phyloP scores from a whole-genome alignment of 2,329 filamentous ascomycete genomes.

The Colletotrichum sp. region DNA sequence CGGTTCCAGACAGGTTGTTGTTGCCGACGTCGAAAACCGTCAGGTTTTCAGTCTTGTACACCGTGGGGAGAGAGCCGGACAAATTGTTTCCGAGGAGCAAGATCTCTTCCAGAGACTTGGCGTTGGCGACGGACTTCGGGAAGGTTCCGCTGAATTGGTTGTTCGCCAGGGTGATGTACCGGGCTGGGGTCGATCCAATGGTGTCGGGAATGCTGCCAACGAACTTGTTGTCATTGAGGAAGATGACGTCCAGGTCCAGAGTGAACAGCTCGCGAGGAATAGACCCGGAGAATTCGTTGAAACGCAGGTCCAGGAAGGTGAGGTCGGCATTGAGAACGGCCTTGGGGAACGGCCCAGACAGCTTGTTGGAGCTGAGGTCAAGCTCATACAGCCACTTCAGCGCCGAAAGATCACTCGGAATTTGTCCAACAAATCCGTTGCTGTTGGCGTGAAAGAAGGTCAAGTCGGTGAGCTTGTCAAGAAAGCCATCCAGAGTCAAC shows the following conservation, averaged over 20 bases:
- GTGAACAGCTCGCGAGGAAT: background rate
- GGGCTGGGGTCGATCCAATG: background rate
- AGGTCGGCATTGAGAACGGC: background rate
- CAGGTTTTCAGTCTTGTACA: background rate
- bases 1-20: background rate
- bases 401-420: background rate
- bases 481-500: background rate
- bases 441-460: conserved; percentile 1
- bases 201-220: background rate
- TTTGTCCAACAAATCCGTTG: background rate
- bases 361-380: background rate
- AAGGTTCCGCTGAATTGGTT: background rate
- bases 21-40: conserved; percentile 1
- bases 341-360: background rate
- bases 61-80: background rate
- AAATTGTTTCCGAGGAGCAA: background rate
- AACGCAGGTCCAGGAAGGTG: background rate
- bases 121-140: background rate
- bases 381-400: background rate
- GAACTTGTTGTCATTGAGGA: conserved; percentile 6
- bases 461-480: conserved; percentile 4
- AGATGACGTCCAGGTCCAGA: background rate
- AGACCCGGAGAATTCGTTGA: background rate
- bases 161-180: background rate
- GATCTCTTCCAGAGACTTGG: background rate